A percentile compares a stretch with the other conserved stretches of the same genome.
phyloP scores from a whole-genome alignment of 805 yeast species.

The Yarrowia porcina region DNA sequence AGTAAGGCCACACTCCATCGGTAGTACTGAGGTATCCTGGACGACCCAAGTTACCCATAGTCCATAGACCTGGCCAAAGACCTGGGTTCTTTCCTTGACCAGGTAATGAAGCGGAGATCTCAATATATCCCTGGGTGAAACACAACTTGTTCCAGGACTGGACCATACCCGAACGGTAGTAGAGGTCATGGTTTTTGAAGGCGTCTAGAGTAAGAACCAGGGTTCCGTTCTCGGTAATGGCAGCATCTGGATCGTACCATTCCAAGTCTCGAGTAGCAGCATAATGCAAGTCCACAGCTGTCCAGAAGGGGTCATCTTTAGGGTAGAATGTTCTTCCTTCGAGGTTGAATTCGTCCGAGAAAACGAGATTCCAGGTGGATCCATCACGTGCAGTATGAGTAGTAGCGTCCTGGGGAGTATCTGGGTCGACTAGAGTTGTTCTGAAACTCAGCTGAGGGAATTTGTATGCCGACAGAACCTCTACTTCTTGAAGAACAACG shows the following conservation, averaged over 20 bases:
- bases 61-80: slow-evolving; percentile 96
- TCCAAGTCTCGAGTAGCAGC: slow-evolving; percentile 87
- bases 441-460: slow-evolving; percentile 77
- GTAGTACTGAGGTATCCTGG: slow-evolving; percentile 86
- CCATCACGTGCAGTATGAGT: slow-evolving; percentile 60
- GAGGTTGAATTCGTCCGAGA: slow-evolving; percentile 85
- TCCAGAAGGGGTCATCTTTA: slow-evolving; percentile 90
- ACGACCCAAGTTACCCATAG: slow-evolving; percentile 88
- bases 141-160: slow-evolving; percentile 92
- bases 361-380: slow-evolving; percentile 68
- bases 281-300: slow-evolving; percentile 78
- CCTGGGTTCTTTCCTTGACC: slow-evolving; percentile 76
- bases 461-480: slow-evolving; percentile 86
- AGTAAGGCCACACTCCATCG: slow-evolving; percentile 94
- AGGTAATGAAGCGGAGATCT: slow-evolving; percentile 73
- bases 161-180: slow-evolving; percentile 85
- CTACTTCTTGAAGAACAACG: slow-evolving; percentile 69
- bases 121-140: slow-evolving; percentile 78
- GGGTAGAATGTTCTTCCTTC: slow-evolving; percentile 88
- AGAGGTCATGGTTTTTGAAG: slow-evolving; percentile 69
- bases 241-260: slow-evolving; percentile 95
- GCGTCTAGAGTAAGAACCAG: slow-evolving; percentile 74
- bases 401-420: slow-evolving; percentile 56
- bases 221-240: slow-evolving; percentile 70
- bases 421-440: slow-evolving; percentile 60